These are phyloP conservation scores for Pleodorina starrii DNA, from an alignment of 139 green algal species.

Conservation along the genomic window DNA sequence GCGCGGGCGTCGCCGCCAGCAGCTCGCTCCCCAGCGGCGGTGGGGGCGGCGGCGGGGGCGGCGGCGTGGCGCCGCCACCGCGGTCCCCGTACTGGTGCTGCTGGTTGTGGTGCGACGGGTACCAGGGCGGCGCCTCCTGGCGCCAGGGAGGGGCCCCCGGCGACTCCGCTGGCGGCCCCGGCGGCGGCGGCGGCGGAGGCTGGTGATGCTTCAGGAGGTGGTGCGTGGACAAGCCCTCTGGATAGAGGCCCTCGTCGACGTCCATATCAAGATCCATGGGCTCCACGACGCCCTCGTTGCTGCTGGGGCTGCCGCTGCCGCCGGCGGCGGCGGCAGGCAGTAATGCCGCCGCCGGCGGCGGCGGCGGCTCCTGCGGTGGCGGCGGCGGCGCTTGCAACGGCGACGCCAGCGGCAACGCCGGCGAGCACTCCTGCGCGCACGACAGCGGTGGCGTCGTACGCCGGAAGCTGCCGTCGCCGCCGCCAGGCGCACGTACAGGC, in stretches of 20 bases:
- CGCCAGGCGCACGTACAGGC: not conserved
- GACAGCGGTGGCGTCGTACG: not conserved
- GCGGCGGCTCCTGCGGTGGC: not conserved
- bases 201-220: not conserved
- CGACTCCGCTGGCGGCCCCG: not conserved
- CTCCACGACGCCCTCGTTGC: slow-evolving; percentile 1
- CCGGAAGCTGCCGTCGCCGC: not conserved
- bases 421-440: not conserved
- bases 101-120: not conserved
- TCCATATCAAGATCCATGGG: slow-evolving; percentile 32
- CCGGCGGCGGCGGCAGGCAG: not conserved
- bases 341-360: not conserved
- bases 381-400: not conserved
- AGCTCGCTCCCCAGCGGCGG: not conserved
- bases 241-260: not conserved
- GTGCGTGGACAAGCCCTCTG: not conserved
- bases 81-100: not conserved
- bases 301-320: not conserved
- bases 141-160: not conserved
- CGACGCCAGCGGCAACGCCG: not conserved
- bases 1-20: not conserved
- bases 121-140: no score
- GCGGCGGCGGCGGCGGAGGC: no score
- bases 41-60: not conserved
- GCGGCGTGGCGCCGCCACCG: not conserved